Evolutionary conservation across 805 yeast species (phyloP), one percentile per base, ranked within the genome.

Genomic region (Phaffomyces thermotolerans): DNA sequence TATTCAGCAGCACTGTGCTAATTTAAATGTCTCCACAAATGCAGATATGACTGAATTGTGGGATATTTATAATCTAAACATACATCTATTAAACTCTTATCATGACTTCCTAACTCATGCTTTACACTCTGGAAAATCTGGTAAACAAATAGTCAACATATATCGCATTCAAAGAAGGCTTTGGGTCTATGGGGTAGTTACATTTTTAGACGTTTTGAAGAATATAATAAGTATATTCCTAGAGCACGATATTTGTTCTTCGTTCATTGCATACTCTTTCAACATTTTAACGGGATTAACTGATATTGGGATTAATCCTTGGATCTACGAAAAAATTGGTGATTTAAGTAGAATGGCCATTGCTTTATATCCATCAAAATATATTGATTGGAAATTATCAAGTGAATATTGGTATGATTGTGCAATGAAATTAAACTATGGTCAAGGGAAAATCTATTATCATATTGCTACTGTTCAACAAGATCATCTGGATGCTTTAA

Each of bases 381-480:
- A 76, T 57, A 84, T 85, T 50, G 95, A 87, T 61, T 87, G 96
- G 96, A 84, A 85, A 59, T 62, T 80, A 17, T 75, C 87, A 45
- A 83, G 95, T 2, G 89, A 84, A 59, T 78, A 79, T 59, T 87
- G 96, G 96, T 87, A 87, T 56, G 70, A 77, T 23, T 70, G 78
- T 24, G 80, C 95, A 4, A 75, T 84, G 76, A 75, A 76, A 52
- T 75, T 84, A 14, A 79, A 81, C 49, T 85, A 80, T 56, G 90
- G 93, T 2, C 89, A 82, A 54, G 96, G 96, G 3, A 84, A 88
- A 59, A 74, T 86, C 17, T 87, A 86, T 55, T 87, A 87, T 55
- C 95, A 87, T 59, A 81, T 83, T 75, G 85, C 93, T 38, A 85
- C 95, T 0, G 95, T 87, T 4, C 91, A 86, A 59, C 84, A 79